A percentile compares a stretch with the other conserved stretches of the same genome.
These are phyloP conservation scores for Kwoniella sp. DNA, from an alignment of 768 basidiomycete species.

Conservation along the genomic window DNA sequence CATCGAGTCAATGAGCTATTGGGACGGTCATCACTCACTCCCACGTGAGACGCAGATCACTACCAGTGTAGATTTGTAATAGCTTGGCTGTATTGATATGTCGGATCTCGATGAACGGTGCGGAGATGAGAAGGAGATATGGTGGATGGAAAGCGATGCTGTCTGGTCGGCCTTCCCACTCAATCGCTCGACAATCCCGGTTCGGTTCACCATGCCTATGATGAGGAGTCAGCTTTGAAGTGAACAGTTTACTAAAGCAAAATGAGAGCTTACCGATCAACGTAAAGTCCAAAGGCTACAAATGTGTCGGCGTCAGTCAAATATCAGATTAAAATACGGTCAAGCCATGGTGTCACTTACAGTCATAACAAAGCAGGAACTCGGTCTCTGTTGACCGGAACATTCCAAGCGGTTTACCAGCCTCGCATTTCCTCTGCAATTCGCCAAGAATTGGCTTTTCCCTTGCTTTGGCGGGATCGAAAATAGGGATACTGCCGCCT, in stretches of 20 bases:
- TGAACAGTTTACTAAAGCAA: too few relatives aligned
- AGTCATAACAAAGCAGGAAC: conserved; percentile 85
- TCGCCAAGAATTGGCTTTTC: conserved; percentile 69
- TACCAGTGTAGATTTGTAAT: conserved; percentile 54
- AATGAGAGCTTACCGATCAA: conserved; percentile 62
- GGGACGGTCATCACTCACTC: conserved; percentile 75
- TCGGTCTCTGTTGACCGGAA: conserved; percentile 84
- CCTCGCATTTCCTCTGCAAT: conserved; percentile 77
- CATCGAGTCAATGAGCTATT: background rate
- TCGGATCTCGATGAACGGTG: conserved; percentile 86
- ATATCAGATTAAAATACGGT: background rate
- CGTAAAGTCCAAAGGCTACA: conserved; percentile 85
- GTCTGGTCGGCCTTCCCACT: conserved; percentile 93
- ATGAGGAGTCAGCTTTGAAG: background rate
- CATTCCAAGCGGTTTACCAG: conserved; percentile 81
- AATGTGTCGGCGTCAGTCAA: conserved; percentile 17
- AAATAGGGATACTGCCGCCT: conserved; percentile 78
- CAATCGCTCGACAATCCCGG: conserved; percentile 69
- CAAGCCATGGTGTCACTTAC: conserved; percentile 57
- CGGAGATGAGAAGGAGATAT: conserved; percentile 82
- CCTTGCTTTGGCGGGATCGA: conserved; percentile 60
- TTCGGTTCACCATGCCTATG: conserved; percentile 75
- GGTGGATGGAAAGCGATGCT: conserved; percentile 86
- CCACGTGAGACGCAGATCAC: conserved; percentile 76
- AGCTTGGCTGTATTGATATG: conserved; percentile 60